phyloP scores from a whole-genome alignment of 352 stramenopile genomes.

The Sclerospora graminicola region DNA sequence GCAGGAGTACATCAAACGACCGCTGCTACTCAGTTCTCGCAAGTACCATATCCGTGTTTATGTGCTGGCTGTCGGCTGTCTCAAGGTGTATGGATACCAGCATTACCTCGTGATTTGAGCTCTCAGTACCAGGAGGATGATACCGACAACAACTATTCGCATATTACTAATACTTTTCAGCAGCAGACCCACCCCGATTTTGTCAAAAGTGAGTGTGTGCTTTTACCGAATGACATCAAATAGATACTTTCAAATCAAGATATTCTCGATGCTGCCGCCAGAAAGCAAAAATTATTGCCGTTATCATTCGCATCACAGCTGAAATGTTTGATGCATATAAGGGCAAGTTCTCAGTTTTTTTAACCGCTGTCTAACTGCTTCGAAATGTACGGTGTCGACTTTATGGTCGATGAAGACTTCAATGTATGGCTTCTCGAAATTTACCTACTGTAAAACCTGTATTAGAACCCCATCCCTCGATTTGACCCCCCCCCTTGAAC shows the following conservation, averaged over 20 bases:
- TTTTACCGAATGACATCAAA: constrained; percentile 46
- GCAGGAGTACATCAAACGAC: constrained; percentile 43
- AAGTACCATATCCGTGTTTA: constrained; percentile 73
- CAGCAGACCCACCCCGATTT: constrained; percentile 59
- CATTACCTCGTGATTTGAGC: constrained; percentile 48
- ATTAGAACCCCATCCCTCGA: no score
- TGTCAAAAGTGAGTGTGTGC: no score
- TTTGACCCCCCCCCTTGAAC: no score
- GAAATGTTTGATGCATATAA: constrained; percentile 67
- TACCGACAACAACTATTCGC: no score
- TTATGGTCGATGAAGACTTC: constrained; percentile 70
- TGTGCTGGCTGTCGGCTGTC: constrained; percentile 35
- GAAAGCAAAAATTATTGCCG: constrained; percentile 42
- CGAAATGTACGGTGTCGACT: constrained; percentile 69
- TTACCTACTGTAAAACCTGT: no score
- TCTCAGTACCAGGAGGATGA: constrained; percentile 36
- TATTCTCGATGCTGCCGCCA: constrained; percentile 21
- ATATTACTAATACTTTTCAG: constrained; percentile 76
- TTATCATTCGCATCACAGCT: constrained; percentile 55
- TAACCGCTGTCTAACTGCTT: constrained; percentile 60
- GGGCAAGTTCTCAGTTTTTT: constrained; percentile 64
- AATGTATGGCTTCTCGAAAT: no score
- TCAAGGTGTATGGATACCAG: constrained; percentile 66
- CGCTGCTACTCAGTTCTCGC: constrained; percentile 38
- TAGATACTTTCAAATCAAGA: constrained; percentile 34